Evolutionary conservation across 345 rosid species (phyloP).

Genomic region (Anacardium occidentale): DNA sequence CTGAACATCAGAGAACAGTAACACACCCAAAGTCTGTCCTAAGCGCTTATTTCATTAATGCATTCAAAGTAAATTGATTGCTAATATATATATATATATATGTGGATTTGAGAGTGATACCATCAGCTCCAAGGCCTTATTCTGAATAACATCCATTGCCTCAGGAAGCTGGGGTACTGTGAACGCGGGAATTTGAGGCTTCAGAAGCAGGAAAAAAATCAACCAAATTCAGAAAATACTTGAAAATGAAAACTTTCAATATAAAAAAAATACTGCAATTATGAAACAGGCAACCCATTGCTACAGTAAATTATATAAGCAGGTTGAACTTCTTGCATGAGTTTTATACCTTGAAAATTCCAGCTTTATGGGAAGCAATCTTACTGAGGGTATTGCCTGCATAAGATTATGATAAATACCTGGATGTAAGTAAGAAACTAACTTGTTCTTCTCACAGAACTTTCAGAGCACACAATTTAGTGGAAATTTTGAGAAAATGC

Average conservation of each 20-base stretch:
- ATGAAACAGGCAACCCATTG: slow-evolving; percentile 17
- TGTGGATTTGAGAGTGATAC: slow-evolving; percentile 28
- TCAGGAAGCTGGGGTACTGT: slow-evolving; percentile 73
- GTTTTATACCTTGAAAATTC: slow-evolving; percentile 78
- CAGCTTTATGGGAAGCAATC: slow-evolving; percentile 88
- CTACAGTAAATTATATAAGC: slow-evolving; percentile 20
- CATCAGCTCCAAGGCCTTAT: slow-evolving; percentile 49
- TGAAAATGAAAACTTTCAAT: slow-evolving; percentile 37
- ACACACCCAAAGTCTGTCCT: no score
- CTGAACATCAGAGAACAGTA: not conserved
- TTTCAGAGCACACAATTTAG: not conserved
- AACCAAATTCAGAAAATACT: slow-evolving; percentile 50
- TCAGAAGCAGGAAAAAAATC: slow-evolving; percentile 55
- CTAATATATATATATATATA: not conserved
- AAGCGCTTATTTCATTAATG: no score
- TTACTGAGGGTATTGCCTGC: slow-evolving; percentile 69
- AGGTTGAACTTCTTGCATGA: slow-evolving; percentile 15
- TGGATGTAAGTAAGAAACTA: slow-evolving; percentile 15
- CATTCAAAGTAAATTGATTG: not conserved
- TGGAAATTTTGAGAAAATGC: not conserved
- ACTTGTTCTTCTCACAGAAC: not conserved
- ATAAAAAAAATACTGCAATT: slow-evolving; percentile 25
- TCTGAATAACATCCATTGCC: slow-evolving; percentile 75
- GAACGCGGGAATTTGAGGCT: slow-evolving; percentile 88
- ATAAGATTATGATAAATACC: slow-evolving; percentile 21